These are phyloP conservation scores for Elsinoe batatas DNA, from an alignment of 2,329 filamentous ascomycete species.

Conservation along the genomic window DNA sequence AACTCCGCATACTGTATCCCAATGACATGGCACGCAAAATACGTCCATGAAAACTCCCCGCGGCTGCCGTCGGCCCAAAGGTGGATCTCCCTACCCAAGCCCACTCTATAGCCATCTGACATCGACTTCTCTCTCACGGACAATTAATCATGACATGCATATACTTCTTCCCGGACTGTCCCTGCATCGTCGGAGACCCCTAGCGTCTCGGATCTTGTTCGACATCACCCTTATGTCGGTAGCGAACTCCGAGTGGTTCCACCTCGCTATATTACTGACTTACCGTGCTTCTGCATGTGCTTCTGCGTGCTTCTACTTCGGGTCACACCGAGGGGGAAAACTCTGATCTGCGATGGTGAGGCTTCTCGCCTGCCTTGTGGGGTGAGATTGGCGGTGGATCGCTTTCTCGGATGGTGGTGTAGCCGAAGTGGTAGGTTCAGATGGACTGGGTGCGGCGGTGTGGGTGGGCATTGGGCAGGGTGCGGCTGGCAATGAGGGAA, in stretches of 20 bases:
- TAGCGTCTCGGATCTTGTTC: background rate
- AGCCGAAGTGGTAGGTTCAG: background rate
- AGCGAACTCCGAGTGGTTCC: slow-evolving; percentile 5
- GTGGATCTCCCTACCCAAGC: background rate
- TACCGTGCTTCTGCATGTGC: no score
- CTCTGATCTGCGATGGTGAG: no score
- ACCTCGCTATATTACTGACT: background rate
- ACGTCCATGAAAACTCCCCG: background rate
- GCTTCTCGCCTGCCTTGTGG: background rate
- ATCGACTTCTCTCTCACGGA: background rate
- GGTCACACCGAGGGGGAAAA: no score
- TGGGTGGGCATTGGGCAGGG: background rate
- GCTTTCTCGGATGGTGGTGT: background rate
- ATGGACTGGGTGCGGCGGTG: background rate
- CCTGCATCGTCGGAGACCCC: background rate
- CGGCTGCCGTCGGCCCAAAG: slow-evolving; percentile 4
- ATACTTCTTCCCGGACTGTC: background rate
- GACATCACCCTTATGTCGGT: background rate
- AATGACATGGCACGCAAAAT: no score
- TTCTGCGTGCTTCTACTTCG: no score
- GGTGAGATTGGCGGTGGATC: background rate
- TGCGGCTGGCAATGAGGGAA: background rate
- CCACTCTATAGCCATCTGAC: background rate
- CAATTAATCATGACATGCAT: background rate
- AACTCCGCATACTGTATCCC: background rate